Base-by-base conservation (phyloP, 129 eudicot species). In the Flaveria linearis region DNA sequence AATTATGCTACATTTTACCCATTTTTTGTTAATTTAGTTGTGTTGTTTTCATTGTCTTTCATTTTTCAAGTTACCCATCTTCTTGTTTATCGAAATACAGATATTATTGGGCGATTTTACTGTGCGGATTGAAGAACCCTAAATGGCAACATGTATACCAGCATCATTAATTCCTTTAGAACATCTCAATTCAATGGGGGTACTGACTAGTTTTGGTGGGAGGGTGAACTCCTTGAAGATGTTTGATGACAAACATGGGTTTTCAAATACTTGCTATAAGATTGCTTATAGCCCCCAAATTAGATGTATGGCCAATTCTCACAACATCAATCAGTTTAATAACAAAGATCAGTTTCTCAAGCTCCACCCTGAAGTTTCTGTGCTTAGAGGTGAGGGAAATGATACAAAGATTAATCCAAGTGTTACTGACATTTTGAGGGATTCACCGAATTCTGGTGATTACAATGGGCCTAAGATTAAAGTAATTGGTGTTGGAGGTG, bases 401-500 rank as follows among this genome's bases (percentile, higher is more conserved):
- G 41, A 36, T 36, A 36, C 41, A 5, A 36, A 36, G 7, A 72
- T 84, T 80, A 86, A 83, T 65, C 70, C 50, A 63, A 83, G 26
- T 66, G 86, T 82, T 45, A 80, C 87, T 0, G 88, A 91, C 75
- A 87, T 81, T 72, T 77, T 82, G 78, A 73, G 79, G 53, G 93
- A 93, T 71, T 22, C 82, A 9, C 36, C 88, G 12, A 70, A 55
- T 69, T 71, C 75, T 9, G 83, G 69, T 76, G 76, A 76, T 51
- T 85, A 80, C 71, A 93, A 88, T 33, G 97, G 75, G 80, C 96
- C 99, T 49, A 95, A 82, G 86, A 91, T 94, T 81, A 94, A 94
- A 75, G 97, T 94, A 43, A 83, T 94, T 58, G 98, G 98, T 56
- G 97, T 91, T 72, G 98, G 98, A 45, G 98, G 98, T 43, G 97